Base-by-base conservation (phyloP, 108 stramenopile species). In the Nitzschia putrida region DNA sequence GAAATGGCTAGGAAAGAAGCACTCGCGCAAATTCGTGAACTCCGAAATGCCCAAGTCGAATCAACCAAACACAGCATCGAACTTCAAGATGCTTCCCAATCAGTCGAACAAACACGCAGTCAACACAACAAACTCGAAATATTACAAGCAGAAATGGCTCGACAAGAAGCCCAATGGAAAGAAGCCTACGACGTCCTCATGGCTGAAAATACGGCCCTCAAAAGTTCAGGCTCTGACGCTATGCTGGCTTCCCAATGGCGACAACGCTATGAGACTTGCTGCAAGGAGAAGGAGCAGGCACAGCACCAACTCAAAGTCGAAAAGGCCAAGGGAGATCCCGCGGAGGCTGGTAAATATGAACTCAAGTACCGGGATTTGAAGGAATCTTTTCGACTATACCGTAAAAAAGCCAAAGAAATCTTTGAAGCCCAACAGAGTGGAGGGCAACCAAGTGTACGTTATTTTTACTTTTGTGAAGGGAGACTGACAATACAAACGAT, bases 341-440 rank as follows among this genome's bases (percentile, higher is more conserved):
- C 9, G 38, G 83, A 67, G 58, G 77, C 45, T 69, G 86, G 86
- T 13, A 89, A 90, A 64, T 92, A 91, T 66, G 91, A 92, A 73
- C 73, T 57, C 72, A 95, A 95, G 64, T 95, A 95, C 69, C 77
- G 86, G 23, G 91, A 92, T 80, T 75, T 95, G 74, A 92, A 92
- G 77, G 94, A 95, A 68, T 89, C 88, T 45, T 95, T 92, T 78
- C 80, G 90, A 63, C 51, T 95, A 16, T 95, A 95, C 72, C 82
- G 94, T 13, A 92, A 91, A 68, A 92, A 91, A 77, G 94, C 94
- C 14, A 95, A 95, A 79, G 91, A 92, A 76, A 90, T 95, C 57
- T 95, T 95, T 53, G 87, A 91, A 57, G 83, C 90, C 3, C 89
- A 91, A 66, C 86, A 88, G 57, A 76, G 71, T 34, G 86, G 87